Conservation (phyloP, 2,329 filamentous ascomycete genomes). For the Fusarium tjaetaba region DNA sequence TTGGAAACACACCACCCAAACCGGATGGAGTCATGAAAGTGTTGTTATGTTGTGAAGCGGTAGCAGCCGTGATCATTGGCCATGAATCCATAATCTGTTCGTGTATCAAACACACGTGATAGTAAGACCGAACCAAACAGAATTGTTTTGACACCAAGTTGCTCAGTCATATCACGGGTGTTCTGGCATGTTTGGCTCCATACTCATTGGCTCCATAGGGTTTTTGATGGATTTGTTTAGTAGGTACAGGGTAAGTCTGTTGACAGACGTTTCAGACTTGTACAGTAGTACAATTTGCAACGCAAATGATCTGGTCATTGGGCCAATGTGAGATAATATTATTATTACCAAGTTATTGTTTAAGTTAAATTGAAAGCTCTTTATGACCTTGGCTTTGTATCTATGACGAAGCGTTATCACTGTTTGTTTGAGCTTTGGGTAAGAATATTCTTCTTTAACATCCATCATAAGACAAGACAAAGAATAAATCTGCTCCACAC, state of each 20-base stretch:
- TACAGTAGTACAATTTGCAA: background rate
- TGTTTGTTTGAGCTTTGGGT: background rate
- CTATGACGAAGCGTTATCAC: accelerated
- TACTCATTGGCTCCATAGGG: background rate
- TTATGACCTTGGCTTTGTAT: background rate
- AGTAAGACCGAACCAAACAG: accelerated
- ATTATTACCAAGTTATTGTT: accelerated
- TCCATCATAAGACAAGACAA: background rate
- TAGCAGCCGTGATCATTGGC: accelerated
- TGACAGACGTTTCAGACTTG: background rate
- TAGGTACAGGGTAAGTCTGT: background rate
- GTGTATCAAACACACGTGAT: accelerated
- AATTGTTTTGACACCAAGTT: background rate
- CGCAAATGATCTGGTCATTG: too few relatives aligned
- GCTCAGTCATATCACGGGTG: background rate
- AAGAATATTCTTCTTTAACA: accelerated
- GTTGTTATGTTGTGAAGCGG: background rate
- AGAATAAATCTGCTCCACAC: too few relatives aligned
- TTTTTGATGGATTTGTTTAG: background rate
- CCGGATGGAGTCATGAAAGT: accelerated
- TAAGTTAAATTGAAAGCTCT: background rate
- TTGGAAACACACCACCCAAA: background rate
- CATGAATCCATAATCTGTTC: background rate
- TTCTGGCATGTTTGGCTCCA: background rate
- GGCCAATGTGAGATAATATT: accelerated